Evolutionary conservation across 345 rosid genomes (phyloP).

Genomic region (Anastatica hierochuntica): DNA sequence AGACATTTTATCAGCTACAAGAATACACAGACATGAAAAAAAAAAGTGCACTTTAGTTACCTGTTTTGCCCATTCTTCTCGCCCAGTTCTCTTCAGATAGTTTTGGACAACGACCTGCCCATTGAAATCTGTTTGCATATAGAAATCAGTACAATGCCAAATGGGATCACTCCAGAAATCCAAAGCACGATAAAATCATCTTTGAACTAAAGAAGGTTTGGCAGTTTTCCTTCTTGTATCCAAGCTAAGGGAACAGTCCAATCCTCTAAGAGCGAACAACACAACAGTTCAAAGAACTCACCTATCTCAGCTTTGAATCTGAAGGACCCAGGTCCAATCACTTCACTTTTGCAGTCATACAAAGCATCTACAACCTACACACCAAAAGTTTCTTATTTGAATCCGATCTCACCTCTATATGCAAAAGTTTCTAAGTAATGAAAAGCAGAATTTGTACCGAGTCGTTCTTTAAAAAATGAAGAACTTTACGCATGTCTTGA

Average conservation of each 20-base stretch:
- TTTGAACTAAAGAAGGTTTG: too few relatives aligned
- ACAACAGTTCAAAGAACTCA: conserved; percentile 25
- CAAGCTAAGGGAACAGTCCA: too few relatives aligned
- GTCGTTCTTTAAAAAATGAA: conserved; percentile 63
- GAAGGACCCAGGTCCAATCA: conserved; percentile 97
- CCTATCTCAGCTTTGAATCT: conserved; percentile 99
- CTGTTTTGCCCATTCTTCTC: conserved; percentile 85
- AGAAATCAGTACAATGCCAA: conserved; percentile 3
- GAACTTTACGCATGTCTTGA: conserved; percentile 90
- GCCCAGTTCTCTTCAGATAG: conserved; percentile 71
- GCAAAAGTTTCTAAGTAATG: too few relatives aligned
- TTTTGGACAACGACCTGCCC: conserved; percentile 81
- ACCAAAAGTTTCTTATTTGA: neutral
- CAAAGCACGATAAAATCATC: neutral
- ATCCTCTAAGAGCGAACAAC: conserved; percentile 1
- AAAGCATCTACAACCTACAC: conserved; percentile 84
- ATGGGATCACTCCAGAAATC: neutral
- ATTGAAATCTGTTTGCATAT: conserved; percentile 68
- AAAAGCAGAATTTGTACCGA: conserved; percentile 45
- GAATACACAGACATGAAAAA: neutral
- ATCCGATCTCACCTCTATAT: neutral
- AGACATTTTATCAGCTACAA: too few relatives aligned
- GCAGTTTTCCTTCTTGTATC: too few relatives aligned
- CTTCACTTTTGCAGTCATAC: conserved; percentile 98
- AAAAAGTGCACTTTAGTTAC: conserved; percentile 25